Evolutionary conservation across 78 protist species (phyloP).

Genomic region (Guillardia theta): DNA sequence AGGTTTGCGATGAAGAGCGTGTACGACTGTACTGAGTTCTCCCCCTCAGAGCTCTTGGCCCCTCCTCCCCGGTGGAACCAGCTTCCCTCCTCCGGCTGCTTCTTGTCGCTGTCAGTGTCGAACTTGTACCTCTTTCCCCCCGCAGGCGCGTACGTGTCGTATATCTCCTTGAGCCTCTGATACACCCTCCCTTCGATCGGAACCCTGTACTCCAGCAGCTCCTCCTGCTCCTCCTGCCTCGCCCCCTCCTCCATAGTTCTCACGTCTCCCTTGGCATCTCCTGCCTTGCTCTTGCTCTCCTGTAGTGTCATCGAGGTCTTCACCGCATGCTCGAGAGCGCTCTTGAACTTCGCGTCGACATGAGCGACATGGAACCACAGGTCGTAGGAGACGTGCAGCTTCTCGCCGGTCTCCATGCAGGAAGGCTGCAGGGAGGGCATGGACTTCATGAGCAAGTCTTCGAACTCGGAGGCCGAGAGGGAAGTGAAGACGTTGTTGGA

Average conservation of each 20-base stretch:
- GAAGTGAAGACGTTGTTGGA: neutral
- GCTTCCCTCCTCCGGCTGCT: neutral
- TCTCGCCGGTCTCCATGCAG: neutral
- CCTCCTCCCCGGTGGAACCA: neutral
- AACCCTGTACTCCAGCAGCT: neutral
- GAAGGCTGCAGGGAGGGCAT: neutral
- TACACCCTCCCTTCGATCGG: neutral
- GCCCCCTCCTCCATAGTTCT: too few species aligned
- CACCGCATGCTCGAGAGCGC: neutral
- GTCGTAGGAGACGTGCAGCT: neutral
- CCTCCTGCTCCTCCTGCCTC: neutral
- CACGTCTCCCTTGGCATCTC: too few species aligned
- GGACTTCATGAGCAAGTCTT: neutral
- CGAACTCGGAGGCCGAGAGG: neutral
- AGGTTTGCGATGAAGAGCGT: neutral
- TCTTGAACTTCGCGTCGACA: neutral
- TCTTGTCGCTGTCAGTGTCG: neutral
- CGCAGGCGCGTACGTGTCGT: neutral
- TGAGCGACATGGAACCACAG: slow-evolving; percentile 30
- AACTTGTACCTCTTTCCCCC: neutral
- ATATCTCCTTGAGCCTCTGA: neutral
- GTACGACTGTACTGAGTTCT: neutral
- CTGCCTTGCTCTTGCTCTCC: too few species aligned
- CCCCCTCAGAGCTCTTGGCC: neutral
- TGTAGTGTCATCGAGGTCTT: too few species aligned